Evolutionary conservation across 225 moss, liverwort and hornwort genomes (phyloP).

Genomic region (Polytrichum commune): DNA sequence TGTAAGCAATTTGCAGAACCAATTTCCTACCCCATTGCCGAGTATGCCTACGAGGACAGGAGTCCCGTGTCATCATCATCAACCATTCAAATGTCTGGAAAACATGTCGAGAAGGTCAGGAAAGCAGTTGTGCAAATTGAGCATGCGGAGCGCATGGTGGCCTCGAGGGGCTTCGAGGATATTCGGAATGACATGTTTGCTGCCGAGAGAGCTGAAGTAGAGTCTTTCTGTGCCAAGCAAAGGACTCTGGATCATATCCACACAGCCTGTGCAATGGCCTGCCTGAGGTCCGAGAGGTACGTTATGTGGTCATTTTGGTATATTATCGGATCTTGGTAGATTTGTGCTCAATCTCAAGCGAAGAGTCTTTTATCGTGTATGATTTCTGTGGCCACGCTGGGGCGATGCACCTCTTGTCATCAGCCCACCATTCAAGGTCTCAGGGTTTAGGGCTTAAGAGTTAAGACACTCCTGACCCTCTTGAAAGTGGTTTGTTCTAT

Average conservation of each 20-base stretch:
- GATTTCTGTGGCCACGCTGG: too few species aligned
- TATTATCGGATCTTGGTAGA: too few species aligned
- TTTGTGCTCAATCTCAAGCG: too few species aligned
- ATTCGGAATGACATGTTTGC: not conserved
- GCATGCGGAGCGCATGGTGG: not conserved
- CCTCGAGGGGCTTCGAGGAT: not conserved
- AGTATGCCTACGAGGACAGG: not conserved
- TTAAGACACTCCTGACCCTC: not conserved
- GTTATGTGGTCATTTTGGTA: not conserved
- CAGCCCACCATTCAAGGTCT: too few species aligned
- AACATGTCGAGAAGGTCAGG: not conserved
- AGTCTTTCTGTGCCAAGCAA: conserved; percentile 21
- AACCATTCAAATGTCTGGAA: not conserved
- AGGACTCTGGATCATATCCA: conserved; percentile 36
- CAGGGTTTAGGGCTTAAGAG: too few species aligned
- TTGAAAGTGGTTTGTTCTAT: not conserved
- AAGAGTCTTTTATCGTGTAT: not conserved
- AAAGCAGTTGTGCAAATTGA: not conserved
- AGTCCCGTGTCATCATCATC: not conserved
- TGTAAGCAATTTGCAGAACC: not conserved
- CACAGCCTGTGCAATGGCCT: conserved; percentile 50
- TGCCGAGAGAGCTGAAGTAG: not conserved
- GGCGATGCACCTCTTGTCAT: too few species aligned
- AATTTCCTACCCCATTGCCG: not conserved
- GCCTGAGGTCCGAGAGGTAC: conserved; percentile 63